Evolutionary conservation across 1,284 basidiomycete genomes (phyloP).

Genomic region (Ceratobasidium papillatum): DNA sequence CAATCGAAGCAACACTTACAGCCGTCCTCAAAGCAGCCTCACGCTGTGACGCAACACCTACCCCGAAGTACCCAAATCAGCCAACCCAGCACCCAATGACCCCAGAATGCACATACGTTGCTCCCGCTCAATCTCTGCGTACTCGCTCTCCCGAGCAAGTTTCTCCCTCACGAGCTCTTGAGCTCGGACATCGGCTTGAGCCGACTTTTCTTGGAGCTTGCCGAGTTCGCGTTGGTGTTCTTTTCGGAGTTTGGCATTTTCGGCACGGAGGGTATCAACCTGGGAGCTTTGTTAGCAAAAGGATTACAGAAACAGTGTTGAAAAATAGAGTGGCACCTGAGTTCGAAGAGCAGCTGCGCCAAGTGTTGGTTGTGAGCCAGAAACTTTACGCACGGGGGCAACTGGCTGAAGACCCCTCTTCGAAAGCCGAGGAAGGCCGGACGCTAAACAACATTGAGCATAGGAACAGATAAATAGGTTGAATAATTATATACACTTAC

Average conservation of each 20-base stretch:
- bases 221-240: constrained; percentile 24
- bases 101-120: constrained; percentile 31
- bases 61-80: not conserved
- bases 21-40: constrained; percentile 36
- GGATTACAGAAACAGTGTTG: not conserved
- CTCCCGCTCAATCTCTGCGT: constrained; percentile 32
- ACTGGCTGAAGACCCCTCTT: constrained; percentile 16
- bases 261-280: constrained; percentile 41
- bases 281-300: not conserved
- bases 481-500: not conserved
- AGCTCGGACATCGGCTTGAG: constrained; percentile 27
- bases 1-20: constrained; percentile 9
- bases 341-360: constrained; percentile 30
- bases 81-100: constrained; percentile 6
- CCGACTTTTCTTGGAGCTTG: constrained; percentile 26
- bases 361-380: constrained; percentile 32
- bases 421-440: constrained; percentile 18
- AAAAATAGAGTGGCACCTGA: not conserved
- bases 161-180: constrained; percentile 42
- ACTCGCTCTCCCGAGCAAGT: constrained; percentile 34
- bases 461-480: not conserved
- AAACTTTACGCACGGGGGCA: constrained; percentile 21
- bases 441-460: not conserved
- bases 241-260: constrained; percentile 41
- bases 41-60: constrained; percentile 37